Base-by-base conservation (phyloP, 768 basidiomycete genomes). In the Mycena indigotica region DNA sequence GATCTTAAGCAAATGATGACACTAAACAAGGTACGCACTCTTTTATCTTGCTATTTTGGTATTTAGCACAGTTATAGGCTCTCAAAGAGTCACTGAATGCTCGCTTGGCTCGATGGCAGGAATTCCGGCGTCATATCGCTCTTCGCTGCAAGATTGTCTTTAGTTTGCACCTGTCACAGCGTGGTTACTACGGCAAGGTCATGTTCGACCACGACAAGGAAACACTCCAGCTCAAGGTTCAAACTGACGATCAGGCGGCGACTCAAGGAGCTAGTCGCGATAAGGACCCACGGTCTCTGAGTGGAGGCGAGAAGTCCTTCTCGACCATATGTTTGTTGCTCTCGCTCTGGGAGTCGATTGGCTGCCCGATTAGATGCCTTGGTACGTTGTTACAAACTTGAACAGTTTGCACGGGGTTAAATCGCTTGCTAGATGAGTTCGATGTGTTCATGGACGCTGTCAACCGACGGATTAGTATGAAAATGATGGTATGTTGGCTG, bases 391-490 rank as follows among this genome's bases (percentile, higher is more conserved):
- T n/a, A n/a, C n/a, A n/a, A n/a, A n/a, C n/a, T n/a, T n/a, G n/a
- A n/a, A n/a, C n/a, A n/a, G n/a, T n/a, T n/a, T n/a, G n/a, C n/a
- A n/a, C n/a, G n/a, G n/a, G n/a, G n/a, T 28, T 25, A 19, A 49
- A 17, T 53, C 44, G 30, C 32, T 16, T 32, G 8, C 16, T 60
- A 86, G 97, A 99, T 67, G 97, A 99, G 70, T 99, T 97, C 69
- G 96, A 98, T 65, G 96, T 98, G 12, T 98, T 96, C 78, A 94
- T 98, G 92, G 93, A 95, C 68, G 91, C 91, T 23, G 87, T 93
- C 57, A 93, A 93, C 70, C 85, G 97, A 19, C 86, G 88, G 46
- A 89, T 96, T 66, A 91, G 91, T 58, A 97, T 96, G 88, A 91
- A 86, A 72, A 94, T 96, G 91, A 90, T 98, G 85, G 91, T 93